Base-by-base conservation (phyloP, 2,329 filamentous ascomycete species). In the Stylonectria norvegica region DNA sequence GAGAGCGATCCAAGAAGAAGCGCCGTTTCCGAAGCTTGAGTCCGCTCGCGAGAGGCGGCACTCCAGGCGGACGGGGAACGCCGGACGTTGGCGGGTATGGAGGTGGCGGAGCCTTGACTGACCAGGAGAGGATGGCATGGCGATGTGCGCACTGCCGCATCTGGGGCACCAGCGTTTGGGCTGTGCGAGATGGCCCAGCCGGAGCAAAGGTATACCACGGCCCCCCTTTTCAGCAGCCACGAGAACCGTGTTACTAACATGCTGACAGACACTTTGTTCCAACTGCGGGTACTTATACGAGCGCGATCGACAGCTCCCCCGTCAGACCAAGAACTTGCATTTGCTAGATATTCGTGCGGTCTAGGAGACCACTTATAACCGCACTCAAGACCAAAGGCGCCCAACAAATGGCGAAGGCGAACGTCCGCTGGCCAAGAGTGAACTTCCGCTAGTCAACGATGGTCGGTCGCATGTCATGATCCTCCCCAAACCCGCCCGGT, bases 1-100 rank as follows among this genome's bases (percentile, higher is more conserved):
- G 91, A 17, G 91, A 96, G 67, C 74, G 91, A 32, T 93, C 86
- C 55, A 97, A 95, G 76, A 95, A 95, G 75, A 96, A 96, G 79
- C 79, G 87, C 50, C 78, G 90, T 18, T 95, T 96, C 70, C 79
- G 90, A 52, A 95, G 89, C 64, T 65, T 95, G 47, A 94, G 89
- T 58, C 91, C 93, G 0, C 67, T 82, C 15, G 86, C 78, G n/a
- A 76, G 83, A 48, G 62, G 64, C 15, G 64, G 63, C 15, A 86
- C 84, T 5, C 83, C 81, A 2, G 81, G 79, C 41, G 83, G 78
- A 5, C 73, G 90, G 42, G 86, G 86, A 9, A 96, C 90, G 2
- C 90, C 89, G 1, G 90, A 94, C 52, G 78, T 82, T 15, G 82
- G 81, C 4, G 85, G 84, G 9, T 84, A 78, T 67, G 89, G 84